A percentile compares a stretch with the other conserved stretches of the same genome.
Evolutionary conservation across 139 green algal genomes (phyloP).

Genomic region (Marvania coccoides): DNA sequence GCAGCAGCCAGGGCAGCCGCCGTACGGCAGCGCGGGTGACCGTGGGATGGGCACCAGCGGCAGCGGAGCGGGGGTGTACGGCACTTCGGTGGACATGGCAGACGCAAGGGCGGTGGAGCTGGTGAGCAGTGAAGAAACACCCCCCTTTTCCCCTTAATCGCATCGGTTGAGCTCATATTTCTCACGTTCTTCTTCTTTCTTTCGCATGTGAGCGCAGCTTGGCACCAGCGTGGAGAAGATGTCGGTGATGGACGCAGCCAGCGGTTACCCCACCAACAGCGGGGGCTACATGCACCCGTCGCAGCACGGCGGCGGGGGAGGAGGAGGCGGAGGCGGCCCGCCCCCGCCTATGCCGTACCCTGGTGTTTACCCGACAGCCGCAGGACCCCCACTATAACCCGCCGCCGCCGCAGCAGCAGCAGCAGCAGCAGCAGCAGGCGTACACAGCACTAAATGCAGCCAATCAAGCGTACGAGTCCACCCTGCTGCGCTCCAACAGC

Average conservation of each 20-base stretch:
- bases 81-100: constrained; percentile 20
- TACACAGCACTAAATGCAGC: background rate
- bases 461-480: background rate
- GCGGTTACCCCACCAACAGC: constrained; percentile 17
- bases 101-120: constrained; percentile 22
- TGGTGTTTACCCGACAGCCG: background rate
- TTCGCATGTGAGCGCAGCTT: background rate
- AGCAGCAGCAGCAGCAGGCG: background rate
- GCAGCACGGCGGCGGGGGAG: background rate
- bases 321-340: background rate
- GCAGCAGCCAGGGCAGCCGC: background rate
- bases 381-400: background rate
- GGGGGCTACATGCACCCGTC: constrained; percentile 24
- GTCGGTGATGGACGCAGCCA: constrained; percentile 29
- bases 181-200: background rate
- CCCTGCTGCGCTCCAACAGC: constrained; percentile 9
- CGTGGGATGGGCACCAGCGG: too few relatives aligned
- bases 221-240: constrained; percentile 33
- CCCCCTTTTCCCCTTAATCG: background rate
- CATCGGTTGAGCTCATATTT: background rate
- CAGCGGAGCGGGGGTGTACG: too few relatives aligned
- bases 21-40: too few relatives aligned
- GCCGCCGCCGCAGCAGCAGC: background rate
- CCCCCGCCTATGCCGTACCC: background rate
- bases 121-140: background rate